Conservation (phyloP, 495 filamentous ascomycete genomes). For the Penicillium psychrofluorescens region DNA sequence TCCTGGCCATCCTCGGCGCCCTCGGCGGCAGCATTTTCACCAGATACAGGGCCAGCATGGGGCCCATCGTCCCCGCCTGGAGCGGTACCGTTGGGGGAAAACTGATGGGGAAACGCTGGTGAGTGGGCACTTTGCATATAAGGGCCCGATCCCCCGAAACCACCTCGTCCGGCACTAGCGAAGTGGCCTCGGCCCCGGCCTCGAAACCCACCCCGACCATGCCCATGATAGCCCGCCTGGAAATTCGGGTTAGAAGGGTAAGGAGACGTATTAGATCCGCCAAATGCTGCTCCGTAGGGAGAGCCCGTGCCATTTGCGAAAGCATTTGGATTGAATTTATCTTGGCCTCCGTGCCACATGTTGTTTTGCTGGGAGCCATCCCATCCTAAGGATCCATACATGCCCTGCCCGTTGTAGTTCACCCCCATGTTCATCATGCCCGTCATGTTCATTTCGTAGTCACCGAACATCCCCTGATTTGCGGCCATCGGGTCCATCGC, state of each 20-base stretch:
- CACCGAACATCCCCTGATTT: slow-evolving; percentile 81
- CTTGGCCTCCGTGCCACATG: slow-evolving; percentile 68
- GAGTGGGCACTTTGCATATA: slow-evolving; percentile 28
- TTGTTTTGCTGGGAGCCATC: slow-evolving; percentile 53
- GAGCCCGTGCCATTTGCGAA: slow-evolving; percentile 75
- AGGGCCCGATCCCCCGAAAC: slow-evolving; percentile 35
- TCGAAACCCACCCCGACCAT: slow-evolving; percentile 51
- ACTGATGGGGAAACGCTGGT: slow-evolving; percentile 25
- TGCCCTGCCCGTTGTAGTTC: slow-evolving; percentile 62
- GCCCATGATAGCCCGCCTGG: slow-evolving; percentile 57
- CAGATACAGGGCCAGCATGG: too few relatives aligned
- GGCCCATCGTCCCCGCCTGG: background rate
- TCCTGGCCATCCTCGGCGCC: slow-evolving; percentile 1
- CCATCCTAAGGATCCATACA: slow-evolving; percentile 53
- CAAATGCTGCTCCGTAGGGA: slow-evolving; percentile 79
- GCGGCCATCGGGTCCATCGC: slow-evolving; percentile 84
- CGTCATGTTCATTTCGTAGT: slow-evolving; percentile 87
- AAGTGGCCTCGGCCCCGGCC: slow-evolving; percentile 59
- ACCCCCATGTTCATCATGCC: slow-evolving; percentile 84
- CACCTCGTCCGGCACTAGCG: slow-evolving; percentile 47
- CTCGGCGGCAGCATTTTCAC: background rate
- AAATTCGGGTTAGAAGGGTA: slow-evolving; percentile 50
- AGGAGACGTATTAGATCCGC: slow-evolving; percentile 58
- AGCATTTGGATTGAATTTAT: slow-evolving; percentile 61
- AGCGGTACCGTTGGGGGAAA: slow-evolving; percentile 8